Evolutionary conservation across 2,329 filamentous ascomycete species (phyloP).

Genomic region (Aureobasidium sp.): DNA sequence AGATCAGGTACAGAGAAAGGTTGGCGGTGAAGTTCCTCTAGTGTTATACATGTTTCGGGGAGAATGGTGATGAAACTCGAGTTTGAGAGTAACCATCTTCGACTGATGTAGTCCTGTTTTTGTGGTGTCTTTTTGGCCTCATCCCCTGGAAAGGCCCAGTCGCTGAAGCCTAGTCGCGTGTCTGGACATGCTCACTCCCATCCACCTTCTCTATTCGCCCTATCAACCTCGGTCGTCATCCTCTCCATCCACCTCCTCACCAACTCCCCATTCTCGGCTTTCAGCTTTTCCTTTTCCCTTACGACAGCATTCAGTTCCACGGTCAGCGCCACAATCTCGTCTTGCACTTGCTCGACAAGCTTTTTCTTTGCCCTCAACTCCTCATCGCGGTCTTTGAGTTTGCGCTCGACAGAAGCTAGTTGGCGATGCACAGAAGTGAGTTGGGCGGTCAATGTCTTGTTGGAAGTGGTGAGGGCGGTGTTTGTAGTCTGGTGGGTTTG

Average conservation of each 20-base stretch:
- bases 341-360: conserved; percentile 79
- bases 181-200: conserved; percentile 6
- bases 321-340: conserved; percentile 83
- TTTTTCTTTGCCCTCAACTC: conserved; percentile 80
- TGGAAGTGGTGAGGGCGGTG: conserved; percentile 53
- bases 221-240: conserved; percentile 78
- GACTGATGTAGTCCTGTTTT: no score
- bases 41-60: no score
- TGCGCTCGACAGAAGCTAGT: conserved; percentile 54
- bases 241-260: conserved; percentile 86
- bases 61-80: no score
- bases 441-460: conserved; percentile 68
- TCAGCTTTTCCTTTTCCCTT: conserved; percentile 63
- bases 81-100: no score
- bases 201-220: conserved; percentile 59
- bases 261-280: conserved; percentile 79
- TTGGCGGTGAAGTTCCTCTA: no score
- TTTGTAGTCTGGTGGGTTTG: conserved; percentile 39
- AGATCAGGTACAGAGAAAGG: no score
- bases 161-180: not conserved
- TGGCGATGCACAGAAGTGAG: conserved; percentile 60
- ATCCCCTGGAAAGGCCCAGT: not conserved
- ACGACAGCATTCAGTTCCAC: conserved; percentile 84
- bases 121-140: no score
- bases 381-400: conserved; percentile 73